Evolutionary conservation across 306 rosid genomes (phyloP), one percentile per base, ranked within the genome.

Genomic region (Fragaria ananassa): DNA sequence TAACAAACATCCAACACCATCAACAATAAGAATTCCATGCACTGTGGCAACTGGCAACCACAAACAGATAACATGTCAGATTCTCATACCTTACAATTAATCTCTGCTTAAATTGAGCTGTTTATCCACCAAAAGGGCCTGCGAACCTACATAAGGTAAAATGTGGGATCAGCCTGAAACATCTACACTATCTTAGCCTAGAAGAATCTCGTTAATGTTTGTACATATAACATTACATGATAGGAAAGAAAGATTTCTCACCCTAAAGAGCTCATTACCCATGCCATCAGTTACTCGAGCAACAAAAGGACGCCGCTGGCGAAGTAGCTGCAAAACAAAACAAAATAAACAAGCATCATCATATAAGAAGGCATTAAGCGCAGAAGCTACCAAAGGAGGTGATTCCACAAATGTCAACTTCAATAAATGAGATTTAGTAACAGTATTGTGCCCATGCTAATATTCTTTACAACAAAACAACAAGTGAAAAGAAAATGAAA

Each of bases 81-180:
- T 11, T 75, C 66, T 9, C 92, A 75, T 90, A 95, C 97, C 97
- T 90, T 89, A 76, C 98, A 96, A 75, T 95, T 86, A 81, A 95
- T 82, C 90, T 95, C 98, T 18, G 95, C 91, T 74, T 89, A 92
- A 67, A 95, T 95, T 80, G 98, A 95, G 87, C 98, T 95, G 63
- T 90, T 92, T 83, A 95, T 81, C 98, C 98, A 95, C 98, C 98
- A 95, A 87, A 95, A 90, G 79, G 98, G 98, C 80, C 98, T 85
- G 47, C 96, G 92, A 68, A 90, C 98, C 98, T 95, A 84, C 75
- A 56, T 60, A 77, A 49, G 53, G 81, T 76, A 69, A 81, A 72
- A 64, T 46, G 63, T 10, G 79, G 12, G 51, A 74, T 80, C 77
- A 81, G 78, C 68, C 72, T 25, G 74, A 78, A 75, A 80, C 34